phyloP scores from a whole-genome alignment of 805 yeast genomes.

The Suhomyces sp. region DNA sequence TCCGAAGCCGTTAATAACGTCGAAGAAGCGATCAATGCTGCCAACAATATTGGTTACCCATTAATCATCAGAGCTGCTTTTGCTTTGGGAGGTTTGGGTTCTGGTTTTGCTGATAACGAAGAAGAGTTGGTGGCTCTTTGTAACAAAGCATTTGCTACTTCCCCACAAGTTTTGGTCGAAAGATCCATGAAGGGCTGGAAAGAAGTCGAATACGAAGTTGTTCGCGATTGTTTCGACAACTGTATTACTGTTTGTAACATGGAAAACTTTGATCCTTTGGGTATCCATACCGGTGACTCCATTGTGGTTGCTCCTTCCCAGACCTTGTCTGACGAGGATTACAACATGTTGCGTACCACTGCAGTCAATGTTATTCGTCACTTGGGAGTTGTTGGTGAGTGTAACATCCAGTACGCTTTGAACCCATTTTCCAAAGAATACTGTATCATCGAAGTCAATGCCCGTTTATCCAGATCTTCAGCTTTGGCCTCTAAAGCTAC shows the following conservation, averaged over 20 bases:
- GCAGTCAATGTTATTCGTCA: slow-evolving; percentile 97
- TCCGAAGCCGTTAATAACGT: slow-evolving; percentile 81
- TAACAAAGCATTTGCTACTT: slow-evolving; percentile 87
- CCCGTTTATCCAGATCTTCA: slow-evolving; percentile 96
- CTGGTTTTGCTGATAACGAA: slow-evolving; percentile 93
- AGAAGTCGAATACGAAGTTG: slow-evolving; percentile 98
- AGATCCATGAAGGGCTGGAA: slow-evolving; percentile 99
- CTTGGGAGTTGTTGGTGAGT: slow-evolving; percentile 98
- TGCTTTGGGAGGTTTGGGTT: slow-evolving; percentile 96
- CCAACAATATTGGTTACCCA: slow-evolving; percentile 85
- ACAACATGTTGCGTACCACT: slow-evolving; percentile 95
- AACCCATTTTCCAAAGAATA: slow-evolving; percentile 92
- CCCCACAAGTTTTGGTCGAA: slow-evolving; percentile 95
- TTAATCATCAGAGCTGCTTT: slow-evolving; percentile 96
- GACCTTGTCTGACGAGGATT: slow-evolving; percentile 93
- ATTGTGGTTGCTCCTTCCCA: slow-evolving; percentile 99
- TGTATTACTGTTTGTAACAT: slow-evolving; percentile 98
- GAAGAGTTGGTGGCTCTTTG: slow-evolving; percentile 79
- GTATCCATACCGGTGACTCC: slow-evolving; percentile 98
- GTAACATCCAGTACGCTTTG: slow-evolving; percentile 95
- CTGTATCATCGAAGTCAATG: slow-evolving; percentile 96
- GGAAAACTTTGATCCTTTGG: slow-evolving; percentile 98
- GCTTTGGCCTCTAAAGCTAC: slow-evolving; percentile 99
- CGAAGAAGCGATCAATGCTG: slow-evolving; percentile 82
- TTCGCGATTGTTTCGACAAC: slow-evolving; percentile 94